Base-by-base conservation (phyloP, 768 basidiomycete genomes). In the Podaxis carcinomalis region DNA sequence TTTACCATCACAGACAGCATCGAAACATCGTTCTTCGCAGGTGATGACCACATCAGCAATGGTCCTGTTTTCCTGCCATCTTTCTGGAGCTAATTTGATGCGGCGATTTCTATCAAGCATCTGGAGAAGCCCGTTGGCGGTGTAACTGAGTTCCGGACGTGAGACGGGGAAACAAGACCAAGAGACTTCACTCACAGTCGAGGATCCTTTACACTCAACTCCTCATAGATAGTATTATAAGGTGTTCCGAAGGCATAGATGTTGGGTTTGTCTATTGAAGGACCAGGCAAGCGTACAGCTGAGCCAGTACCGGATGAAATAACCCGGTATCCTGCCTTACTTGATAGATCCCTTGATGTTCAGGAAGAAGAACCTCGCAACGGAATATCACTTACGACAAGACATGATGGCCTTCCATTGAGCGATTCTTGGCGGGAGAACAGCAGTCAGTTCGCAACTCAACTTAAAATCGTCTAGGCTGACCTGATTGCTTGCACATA, bases 401-500 rank as follows among this genome's bases (percentile, higher is more conserved):
- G 13, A 95, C 93, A 69, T 85, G 83, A 69, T 99, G 97, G 0
- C 93, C 97, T 75, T 98, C 97, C 97, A 99, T 99, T 0, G 95
- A 96, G 51, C 95, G 88, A 71, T 97, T 97, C 95, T 97, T 66
- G 4, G 60, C 59, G 51, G 67, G 66, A 28, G 56, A 56, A 40
- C 40, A 69, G 64, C 62, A 59, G 62, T 51, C n/a, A 52, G 53
- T 46, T 58, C 23, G 56, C 10, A 50, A 32, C 9, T 44, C 25
- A 47, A 25, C 28, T 54, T n/a, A 51, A 50, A 64, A 44, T 62
- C 59, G 47, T 42, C 21, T 35, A 13, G 27, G 76, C 84, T 62
- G 72, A 92, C 95, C 79, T 98, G 93, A 70, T 99, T 99, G 70
- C 94, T 98, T n/a, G 97, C 96, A 71, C 97, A 99, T 35, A 98